These are phyloP conservation scores for Platanthera guangdongensis DNA, from an alignment of 106 monocot genomes.

Conservation along the genomic window DNA sequence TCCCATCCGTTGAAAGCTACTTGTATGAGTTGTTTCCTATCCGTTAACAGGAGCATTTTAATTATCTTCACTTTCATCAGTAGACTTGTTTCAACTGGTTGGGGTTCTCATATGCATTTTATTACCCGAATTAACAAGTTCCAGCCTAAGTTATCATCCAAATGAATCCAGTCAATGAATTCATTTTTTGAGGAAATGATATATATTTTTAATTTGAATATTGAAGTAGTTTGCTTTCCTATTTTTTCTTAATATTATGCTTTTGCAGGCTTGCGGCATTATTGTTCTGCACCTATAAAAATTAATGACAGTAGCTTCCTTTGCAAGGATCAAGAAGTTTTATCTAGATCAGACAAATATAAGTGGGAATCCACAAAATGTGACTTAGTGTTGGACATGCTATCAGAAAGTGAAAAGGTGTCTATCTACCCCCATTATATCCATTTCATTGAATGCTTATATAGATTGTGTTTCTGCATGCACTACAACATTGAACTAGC, in stretches of 20 bases:
- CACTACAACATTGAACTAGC: neutral
- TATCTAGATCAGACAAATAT: slow-evolving; percentile 31
- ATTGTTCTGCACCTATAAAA: slow-evolving; percentile 36
- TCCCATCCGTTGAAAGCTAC: too few species aligned
- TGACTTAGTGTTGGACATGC: slow-evolving; percentile 55
- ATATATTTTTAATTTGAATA: neutral
- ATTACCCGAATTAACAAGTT: too few species aligned
- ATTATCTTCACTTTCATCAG: too few species aligned
- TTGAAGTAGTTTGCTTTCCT: neutral
- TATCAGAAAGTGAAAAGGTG: slow-evolving; percentile 73
- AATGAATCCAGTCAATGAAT: neutral
- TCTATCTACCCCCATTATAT: neutral
- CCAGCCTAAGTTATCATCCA: neutral
- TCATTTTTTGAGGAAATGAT: neutral
- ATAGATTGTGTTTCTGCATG: slow-evolving; percentile 6
- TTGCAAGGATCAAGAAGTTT: slow-evolving; percentile 26
- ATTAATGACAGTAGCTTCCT: slow-evolving; percentile 21
- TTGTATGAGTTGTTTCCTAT: too few species aligned
- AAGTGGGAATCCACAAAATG: slow-evolving; percentile 32
- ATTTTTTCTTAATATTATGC: neutral
- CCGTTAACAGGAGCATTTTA: too few species aligned
- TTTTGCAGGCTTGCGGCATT: slow-evolving; percentile 50
- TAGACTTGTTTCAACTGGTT: too few species aligned
- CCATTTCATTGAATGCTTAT: neutral
- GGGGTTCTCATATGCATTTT: too few species aligned